Evolutionary conservation across 1,139 yeast species (phyloP).

Genomic region (Saccharomycopsis hybrid): DNA sequence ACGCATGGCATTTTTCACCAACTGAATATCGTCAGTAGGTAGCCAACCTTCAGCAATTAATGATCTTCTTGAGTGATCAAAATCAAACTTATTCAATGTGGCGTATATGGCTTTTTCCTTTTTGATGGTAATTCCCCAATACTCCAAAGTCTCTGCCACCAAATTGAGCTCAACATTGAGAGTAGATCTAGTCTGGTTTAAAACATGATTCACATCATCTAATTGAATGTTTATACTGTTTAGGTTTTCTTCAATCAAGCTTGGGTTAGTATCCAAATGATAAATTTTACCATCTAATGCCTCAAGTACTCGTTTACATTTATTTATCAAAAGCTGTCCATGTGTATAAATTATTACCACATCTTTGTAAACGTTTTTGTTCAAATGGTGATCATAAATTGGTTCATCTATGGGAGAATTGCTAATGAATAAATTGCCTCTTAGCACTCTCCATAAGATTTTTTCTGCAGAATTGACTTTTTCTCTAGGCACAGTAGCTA

Average conservation of each 20-base stretch:
- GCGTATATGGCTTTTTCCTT: conserved; percentile 67
- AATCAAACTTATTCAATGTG: conserved; percentile 61
- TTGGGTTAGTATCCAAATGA: conserved; percentile 34
- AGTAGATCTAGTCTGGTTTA: conserved; percentile 50
- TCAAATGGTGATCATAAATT: conserved; percentile 30
- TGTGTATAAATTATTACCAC: conserved; percentile 66
- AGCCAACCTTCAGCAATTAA: conserved; percentile 63
- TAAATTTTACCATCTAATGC: conserved; percentile 61
- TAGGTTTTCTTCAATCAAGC: conserved; percentile 31
- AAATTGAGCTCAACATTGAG: conserved; percentile 64
- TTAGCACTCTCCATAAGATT: conserved; percentile 85
- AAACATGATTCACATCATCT: conserved; percentile 52
- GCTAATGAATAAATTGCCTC: conserved; percentile 81
- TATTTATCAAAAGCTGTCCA: conserved; percentile 51
- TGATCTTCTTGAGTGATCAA: conserved; percentile 56
- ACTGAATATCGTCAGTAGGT: conserved; percentile 36
- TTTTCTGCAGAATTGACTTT: conserved; percentile 71
- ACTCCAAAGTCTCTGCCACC: conserved; percentile 55
- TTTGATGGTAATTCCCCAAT: conserved; percentile 64
- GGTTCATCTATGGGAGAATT: conserved; percentile 48
- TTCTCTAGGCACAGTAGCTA: conserved; percentile 75
- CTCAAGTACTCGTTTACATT: conserved; percentile 54
- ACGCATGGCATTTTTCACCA: conserved; percentile 42
- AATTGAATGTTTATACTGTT: conserved; percentile 41
- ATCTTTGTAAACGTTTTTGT: conserved; percentile 44